Evolutionary conservation across 495 filamentous ascomycete species (phyloP).

Genomic region (Tuber indicum): DNA sequence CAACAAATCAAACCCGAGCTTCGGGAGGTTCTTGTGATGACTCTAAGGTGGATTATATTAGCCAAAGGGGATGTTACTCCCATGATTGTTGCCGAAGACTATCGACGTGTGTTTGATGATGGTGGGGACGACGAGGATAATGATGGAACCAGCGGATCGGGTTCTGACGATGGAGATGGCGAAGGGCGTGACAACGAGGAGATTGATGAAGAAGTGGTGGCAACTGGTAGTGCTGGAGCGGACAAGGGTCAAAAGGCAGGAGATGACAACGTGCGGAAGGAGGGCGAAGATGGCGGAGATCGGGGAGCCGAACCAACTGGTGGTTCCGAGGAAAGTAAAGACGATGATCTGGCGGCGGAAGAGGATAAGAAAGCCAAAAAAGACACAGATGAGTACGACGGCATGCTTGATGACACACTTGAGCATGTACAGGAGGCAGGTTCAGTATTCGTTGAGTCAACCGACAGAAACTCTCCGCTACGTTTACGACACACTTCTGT

Average conservation of each 20-base stretch:
- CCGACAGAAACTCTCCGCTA: slow-evolving; percentile 6
- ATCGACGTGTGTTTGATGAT: slow-evolving; percentile 38
- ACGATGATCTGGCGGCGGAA: background rate
- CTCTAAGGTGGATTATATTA: slow-evolving; percentile 17
- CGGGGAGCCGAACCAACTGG: background rate
- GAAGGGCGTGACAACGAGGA: slow-evolving; percentile 9
- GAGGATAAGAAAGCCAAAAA: background rate
- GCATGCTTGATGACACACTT: slow-evolving; percentile 16
- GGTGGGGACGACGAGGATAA: slow-evolving; percentile 24
- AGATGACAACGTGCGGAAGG: background rate
- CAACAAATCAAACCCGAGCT: slow-evolving; percentile 18
- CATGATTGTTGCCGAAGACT: slow-evolving; percentile 20
- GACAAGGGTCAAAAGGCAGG: background rate
- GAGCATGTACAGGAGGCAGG: slow-evolving; percentile 13
- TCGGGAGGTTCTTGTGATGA: slow-evolving; percentile 13
- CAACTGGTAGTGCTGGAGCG: background rate
- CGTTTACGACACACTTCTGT: slow-evolving; percentile 18
- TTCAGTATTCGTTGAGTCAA: slow-evolving; percentile 17
- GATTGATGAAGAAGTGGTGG: no score
- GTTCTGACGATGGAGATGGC: background rate
- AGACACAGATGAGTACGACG: background rate
- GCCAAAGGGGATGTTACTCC: slow-evolving; percentile 17
- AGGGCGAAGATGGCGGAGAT: background rate
- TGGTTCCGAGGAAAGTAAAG: background rate
- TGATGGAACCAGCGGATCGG: no score